Evolutionary conservation across 306 rosid species (phyloP).

Genomic region (Vachellia collinsii): DNA sequence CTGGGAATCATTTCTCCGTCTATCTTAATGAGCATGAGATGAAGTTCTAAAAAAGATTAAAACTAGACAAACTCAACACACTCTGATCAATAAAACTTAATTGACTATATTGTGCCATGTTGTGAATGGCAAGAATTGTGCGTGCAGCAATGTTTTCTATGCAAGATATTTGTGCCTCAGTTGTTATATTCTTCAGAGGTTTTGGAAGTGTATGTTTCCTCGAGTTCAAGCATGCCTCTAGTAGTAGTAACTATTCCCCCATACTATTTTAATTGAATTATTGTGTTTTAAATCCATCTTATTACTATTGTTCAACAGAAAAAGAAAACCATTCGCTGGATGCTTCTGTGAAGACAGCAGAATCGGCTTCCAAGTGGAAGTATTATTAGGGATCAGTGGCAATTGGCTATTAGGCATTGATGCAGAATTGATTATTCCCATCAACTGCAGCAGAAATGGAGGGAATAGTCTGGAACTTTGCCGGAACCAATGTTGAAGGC

Average conservation of each 20-base stretch:
- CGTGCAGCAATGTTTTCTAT: too few relatives aligned
- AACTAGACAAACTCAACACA: constrained; percentile 2
- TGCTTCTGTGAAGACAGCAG: neutral
- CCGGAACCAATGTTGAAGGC: neutral
- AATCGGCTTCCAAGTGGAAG: too few relatives aligned
- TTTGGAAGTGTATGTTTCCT: too few relatives aligned
- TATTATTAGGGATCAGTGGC: too few relatives aligned
- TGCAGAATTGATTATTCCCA: neutral
- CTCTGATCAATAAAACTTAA: too few relatives aligned
- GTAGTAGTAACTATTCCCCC: neutral
- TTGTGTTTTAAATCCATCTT: neutral
- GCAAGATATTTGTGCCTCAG: too few relatives aligned
- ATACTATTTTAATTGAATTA: neutral
- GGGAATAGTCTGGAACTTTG: neutral
- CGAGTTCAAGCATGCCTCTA: too few relatives aligned
- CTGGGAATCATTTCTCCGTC: neutral
- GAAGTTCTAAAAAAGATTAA: neutral
- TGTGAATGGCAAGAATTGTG: too few relatives aligned
- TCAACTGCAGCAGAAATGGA: neutral
- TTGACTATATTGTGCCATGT: too few relatives aligned
- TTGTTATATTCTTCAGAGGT: too few relatives aligned
- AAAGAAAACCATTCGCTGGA: neutral
- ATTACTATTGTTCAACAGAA: neutral
- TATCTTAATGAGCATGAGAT: neutral
- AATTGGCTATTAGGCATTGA: too few relatives aligned